Evolutionary conservation across 768 basidiomycete species (phyloP), one percentile per base, ranked within the genome.

Genomic region (Hortiboletus flavorubellus): DNA sequence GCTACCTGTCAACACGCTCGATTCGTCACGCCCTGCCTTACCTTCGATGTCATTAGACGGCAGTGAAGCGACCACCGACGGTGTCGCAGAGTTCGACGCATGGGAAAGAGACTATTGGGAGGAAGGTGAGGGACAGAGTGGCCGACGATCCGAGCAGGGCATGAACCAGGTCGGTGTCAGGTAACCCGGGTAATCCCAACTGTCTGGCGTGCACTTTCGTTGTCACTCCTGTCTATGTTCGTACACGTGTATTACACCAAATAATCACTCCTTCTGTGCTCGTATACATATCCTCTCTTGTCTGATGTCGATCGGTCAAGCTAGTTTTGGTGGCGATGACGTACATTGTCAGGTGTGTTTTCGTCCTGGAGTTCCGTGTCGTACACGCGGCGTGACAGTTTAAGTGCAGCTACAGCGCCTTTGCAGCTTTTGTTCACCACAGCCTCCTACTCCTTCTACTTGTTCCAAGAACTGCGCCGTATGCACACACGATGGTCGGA

Each of bases 51-150:
- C 46, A n/a, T 45, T 31, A 10, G 39, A 52, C 40, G 12, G 29
- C 39, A 35, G 8, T 5, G 45, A 42, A 35, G 39, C 21, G 15
- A 14, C 18, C 7, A 4, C 39, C 4, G 55, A 41, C 38, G 51
- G 56, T 29, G 54, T 41, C n/a, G 48, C 61, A 6, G 60, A 63
- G 35, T 54, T 62, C 53, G 62, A 67, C 40, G 34, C 39, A 35
- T 60, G 79, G 84, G 75, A 75, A 18, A 77, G 82, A 29, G 76
- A 76, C 42, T 80, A 83, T 45, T 85, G 81, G 84, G 80, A 74
- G 14, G 74, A 76, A 37, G 78, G 79, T 46, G 80, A 80, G 46
- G 79, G 80, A 16, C 76, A 75, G 78, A 76, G 74, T 18, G 76
- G 73, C 3, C 65, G 70, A 53, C 68, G 74, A 59, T 58, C 73